A percentile compares a stretch with the other conserved stretches of the same genome.
Conservation (phyloP, 495 filamentous ascomycete species). For the Hypoxylon perforatum region DNA sequence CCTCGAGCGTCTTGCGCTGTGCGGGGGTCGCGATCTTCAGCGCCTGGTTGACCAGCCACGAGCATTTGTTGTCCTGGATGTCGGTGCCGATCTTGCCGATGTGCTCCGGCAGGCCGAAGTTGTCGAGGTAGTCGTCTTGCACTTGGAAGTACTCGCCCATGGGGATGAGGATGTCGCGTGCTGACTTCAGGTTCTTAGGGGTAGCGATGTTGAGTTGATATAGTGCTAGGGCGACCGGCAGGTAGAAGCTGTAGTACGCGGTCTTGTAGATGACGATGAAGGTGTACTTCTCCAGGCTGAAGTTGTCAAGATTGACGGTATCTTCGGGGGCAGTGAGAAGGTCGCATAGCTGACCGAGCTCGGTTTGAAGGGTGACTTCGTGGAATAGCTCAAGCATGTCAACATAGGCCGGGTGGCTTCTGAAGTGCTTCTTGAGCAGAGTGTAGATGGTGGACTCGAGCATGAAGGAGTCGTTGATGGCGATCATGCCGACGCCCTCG, state of each 20-base stretch:
- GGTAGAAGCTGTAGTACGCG: constrained; percentile 98
- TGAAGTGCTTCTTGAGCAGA: constrained; percentile 93
- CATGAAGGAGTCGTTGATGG: constrained; percentile 98
- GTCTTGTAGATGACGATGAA: constrained; percentile 99
- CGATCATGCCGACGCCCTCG: constrained; percentile 87
- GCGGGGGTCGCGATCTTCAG: constrained; percentile 78
- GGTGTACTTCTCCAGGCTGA: constrained; percentile 92
- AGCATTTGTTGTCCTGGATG: constrained; percentile 99
- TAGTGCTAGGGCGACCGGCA: constrained; percentile 92
- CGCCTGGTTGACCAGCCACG: constrained; percentile 95
- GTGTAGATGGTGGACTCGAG: constrained; percentile 90
- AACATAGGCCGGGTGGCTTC: constrained; percentile 82
- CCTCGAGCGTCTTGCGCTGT: constrained; percentile 83
- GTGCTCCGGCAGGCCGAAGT: constrained; percentile 87
- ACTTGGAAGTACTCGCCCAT: constrained; percentile 99
- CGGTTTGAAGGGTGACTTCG: constrained; percentile 90
- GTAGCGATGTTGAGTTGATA: constrained; percentile 84
- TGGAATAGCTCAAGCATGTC: constrained; percentile 96
- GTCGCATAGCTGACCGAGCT: constrained; percentile 93
- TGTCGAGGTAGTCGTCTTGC: constrained; percentile 98
- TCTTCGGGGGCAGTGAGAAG: constrained; percentile 96
- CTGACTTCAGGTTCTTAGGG: constrained; percentile 82
- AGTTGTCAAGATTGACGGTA: constrained; percentile 87
- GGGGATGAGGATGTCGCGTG: constrained; percentile 94
- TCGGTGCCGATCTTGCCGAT: constrained; percentile 99